phyloP scores from a whole-genome alignment of 176 grass and related monocot genomes.

The Guadua angustifolia region DNA sequence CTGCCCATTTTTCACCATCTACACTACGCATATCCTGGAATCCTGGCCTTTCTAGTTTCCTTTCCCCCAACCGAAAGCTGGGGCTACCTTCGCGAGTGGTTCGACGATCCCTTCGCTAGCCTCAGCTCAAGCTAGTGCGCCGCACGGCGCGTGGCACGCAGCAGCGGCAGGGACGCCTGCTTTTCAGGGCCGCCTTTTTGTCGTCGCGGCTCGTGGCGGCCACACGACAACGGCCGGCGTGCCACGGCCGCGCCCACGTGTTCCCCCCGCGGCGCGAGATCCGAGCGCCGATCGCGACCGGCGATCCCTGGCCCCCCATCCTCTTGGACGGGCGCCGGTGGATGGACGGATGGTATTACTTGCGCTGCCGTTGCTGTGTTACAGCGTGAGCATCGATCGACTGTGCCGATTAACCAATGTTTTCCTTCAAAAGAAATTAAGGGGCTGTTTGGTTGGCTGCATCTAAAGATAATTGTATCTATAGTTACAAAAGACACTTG shows the following conservation, averaged over 20 bases:
- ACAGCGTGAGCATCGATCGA: too few species aligned
- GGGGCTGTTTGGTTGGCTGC: too few species aligned
- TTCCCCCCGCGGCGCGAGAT: background rate
- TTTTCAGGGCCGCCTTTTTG: conserved; percentile 14
- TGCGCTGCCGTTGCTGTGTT: background rate
- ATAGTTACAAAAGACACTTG: too few species aligned
- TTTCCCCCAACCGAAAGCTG: conserved; percentile 9
- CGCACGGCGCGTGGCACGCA: conserved; percentile 1
- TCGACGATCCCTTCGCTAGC: background rate
- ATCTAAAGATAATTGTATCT: too few species aligned
- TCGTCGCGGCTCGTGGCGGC: conserved; percentile 35
- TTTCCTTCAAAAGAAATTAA: background rate
- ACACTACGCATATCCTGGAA: too few species aligned
- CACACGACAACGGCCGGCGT: conserved; percentile 5
- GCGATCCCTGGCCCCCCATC: background rate
- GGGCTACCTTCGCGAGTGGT: background rate
- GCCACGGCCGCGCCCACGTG: conserved; percentile 19
- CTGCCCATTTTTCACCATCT: background rate
- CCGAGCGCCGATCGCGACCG: background rate
- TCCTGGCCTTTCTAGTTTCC: background rate
- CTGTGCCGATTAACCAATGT: too few species aligned
- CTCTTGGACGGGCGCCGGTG: conserved; percentile 20
- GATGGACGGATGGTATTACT: background rate
- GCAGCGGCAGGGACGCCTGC: background rate
- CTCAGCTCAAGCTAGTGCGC: background rate